Base-by-base conservation (phyloP, 805 yeast species). In the Teunomyces aglyptinius region DNA sequence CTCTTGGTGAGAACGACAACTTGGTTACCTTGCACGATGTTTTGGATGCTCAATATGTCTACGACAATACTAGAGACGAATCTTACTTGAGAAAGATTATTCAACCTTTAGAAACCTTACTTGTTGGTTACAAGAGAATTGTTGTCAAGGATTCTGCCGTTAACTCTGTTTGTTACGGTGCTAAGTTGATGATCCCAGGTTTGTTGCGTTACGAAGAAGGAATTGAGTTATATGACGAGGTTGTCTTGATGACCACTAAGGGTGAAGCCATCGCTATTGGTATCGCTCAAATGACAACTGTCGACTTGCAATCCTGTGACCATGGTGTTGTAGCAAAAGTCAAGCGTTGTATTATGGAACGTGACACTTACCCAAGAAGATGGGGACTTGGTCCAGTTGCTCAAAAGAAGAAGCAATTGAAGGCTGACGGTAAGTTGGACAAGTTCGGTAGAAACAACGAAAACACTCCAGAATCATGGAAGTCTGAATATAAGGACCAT, bases 371-470 rank as follows among this genome's bases (percentile, higher is more conserved):
- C 72, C 99, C 99, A 74, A 87, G 99, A 81, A 86, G 97, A 81
- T 94, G 99, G 99, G 99, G 99, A 52, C 76, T 94, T 60, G 99
- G 99, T 60, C 99, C 99, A 60, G 89, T 91, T 67, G 98, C 99
- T 50, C 89, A 88, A 73, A 90, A 90, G 85, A 94, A 94, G 87
- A 94, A 94, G 81, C 96, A 92, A 78, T 77, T 94, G 80, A 92
- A 91, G 81, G 86, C 95, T 45, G 96, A 87, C 56, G 99, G 98
- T 63, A 92, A 94, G 75, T 83, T 94, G 64, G 99, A 94, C 78
- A 89, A 92, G 73, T 94, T 73, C 64, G 99, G 99, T 54, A 85
- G 96, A 76, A 78, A 76, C 53, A 94, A 90, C 64, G 99, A 94
- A 71, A 85, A 81, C 67, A 94, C 99, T 24, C 99, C 99, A 60